phyloP scores from a whole-genome alignment of 441 rosid species.

The Rhodomyrtus psidioides region DNA sequence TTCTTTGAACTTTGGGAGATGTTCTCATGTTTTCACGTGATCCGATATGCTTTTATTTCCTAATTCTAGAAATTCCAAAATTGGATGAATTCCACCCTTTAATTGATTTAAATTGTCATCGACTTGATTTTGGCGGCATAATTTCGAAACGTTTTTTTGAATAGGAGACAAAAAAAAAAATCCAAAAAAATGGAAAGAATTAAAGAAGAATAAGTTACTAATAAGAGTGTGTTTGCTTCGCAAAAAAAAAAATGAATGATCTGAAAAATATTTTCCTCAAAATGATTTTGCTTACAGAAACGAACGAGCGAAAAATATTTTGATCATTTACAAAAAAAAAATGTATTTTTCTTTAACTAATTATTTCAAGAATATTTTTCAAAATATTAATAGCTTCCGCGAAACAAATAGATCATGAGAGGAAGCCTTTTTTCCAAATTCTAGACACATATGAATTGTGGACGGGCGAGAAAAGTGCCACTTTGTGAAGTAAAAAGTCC shows the following conservation, averaged over 20 bases:
- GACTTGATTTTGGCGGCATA: neutral
- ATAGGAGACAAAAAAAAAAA: too few species aligned
- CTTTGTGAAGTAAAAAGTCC: neutral
- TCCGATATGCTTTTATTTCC: neutral
- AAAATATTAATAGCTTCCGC: fast-evolving
- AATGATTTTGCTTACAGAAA: fast-evolving
- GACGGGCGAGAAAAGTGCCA: neutral
- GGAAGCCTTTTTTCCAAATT: neutral
- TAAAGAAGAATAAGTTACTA: too few species aligned
- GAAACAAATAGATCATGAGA: neutral
- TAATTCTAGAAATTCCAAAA: neutral
- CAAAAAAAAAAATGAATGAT: fast-evolving
- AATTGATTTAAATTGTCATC: neutral
- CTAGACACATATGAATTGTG: neutral
- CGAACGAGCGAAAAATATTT: neutral
- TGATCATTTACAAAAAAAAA: neutral
- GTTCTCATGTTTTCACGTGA: neutral
- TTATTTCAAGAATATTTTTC: neutral
- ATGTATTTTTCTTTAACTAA: neutral
- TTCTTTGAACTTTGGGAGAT: neutral
- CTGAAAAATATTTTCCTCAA: fast-evolving
- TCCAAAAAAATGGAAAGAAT: too few species aligned
- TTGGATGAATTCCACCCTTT: neutral
- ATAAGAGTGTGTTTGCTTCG: fast-evolving
- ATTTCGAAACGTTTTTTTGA: too few species aligned